Conservation (phyloP, 2,329 filamentous ascomycete species). For the Cladosporium oxysporum region DNA sequence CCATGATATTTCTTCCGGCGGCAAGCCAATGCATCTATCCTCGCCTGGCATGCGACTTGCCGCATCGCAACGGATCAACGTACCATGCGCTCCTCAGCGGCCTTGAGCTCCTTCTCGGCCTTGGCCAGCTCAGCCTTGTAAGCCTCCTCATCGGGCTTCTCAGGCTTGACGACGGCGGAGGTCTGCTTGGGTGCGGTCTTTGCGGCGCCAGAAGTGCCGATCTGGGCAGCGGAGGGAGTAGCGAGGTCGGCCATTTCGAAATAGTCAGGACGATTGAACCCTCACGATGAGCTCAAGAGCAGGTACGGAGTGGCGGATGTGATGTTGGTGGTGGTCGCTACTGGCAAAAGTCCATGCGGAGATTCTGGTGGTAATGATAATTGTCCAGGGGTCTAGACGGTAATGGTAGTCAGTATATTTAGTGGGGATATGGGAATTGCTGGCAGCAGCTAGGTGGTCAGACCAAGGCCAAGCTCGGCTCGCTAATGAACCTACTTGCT, state of each 20-base stretch:
- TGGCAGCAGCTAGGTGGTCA: background rate
- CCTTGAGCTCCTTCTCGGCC: conserved; percentile 84
- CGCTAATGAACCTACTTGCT: background rate
- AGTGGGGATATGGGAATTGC: conserved; percentile 5
- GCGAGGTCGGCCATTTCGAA: conserved; percentile 39
- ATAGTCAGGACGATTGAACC: conserved; percentile 17
- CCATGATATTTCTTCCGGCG: background rate
- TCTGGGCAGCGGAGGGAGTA: conserved; percentile 40
- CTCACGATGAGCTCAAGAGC: conserved; percentile 19
- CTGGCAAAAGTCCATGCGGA: conserved; percentile 4
- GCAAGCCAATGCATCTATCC: conserved; percentile 13
- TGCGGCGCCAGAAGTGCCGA: conserved; percentile 36
- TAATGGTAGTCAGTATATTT: conserved; percentile 1
- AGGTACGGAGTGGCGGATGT: conserved; percentile 10
- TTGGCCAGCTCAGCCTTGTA: conserved; percentile 78
- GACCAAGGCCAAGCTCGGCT: conserved; percentile 5
- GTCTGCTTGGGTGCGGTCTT: conserved; percentile 33
- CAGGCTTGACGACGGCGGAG: conserved; percentile 60
- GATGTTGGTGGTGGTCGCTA: background rate
- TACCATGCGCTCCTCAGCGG: conserved; percentile 65
- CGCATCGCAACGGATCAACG: conserved; percentile 17
- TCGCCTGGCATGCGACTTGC: conserved; percentile 9
- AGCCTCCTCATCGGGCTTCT: conserved; percentile 81
- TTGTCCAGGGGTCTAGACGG: conserved; percentile 7
- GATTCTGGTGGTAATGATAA: background rate